Percentiles rank a stretch among this genome's conserved stretches.
These are phyloP conservation scores for Trichoderma koningii DNA, from an alignment of 2,329 filamentous ascomycete genomes.

Conservation along the genomic window DNA sequence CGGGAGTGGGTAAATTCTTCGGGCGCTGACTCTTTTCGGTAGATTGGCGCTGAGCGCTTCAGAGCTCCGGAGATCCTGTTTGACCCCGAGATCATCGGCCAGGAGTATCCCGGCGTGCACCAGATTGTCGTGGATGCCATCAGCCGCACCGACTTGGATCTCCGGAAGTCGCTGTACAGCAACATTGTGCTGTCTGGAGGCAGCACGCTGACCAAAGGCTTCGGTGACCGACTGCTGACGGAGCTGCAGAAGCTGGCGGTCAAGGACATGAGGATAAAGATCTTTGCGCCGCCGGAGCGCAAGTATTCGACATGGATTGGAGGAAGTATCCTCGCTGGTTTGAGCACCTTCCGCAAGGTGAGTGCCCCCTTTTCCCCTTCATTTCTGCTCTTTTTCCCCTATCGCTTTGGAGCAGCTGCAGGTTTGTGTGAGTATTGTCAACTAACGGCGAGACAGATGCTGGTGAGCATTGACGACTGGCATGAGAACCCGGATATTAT, in stretches of 20 bases:
- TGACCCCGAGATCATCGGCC: constrained; percentile 92
- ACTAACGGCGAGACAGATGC: constrained; percentile 68
- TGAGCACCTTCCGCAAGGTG: constrained; percentile 99
- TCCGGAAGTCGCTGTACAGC: constrained; percentile 89
- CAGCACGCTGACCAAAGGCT: constrained; percentile 94
- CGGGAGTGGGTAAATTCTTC: too few relatives aligned
- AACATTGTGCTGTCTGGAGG: constrained; percentile 98
- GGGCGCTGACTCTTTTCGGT: constrained; percentile 2
- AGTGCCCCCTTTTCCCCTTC: constrained; percentile 32
- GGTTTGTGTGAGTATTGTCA: too few relatives aligned
- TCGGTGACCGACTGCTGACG: constrained; percentile 86
- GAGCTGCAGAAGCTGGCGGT: constrained; percentile 93
- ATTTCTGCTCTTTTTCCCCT: too few relatives aligned
- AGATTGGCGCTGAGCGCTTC: constrained; percentile 93
- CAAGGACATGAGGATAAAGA: constrained; percentile 99
- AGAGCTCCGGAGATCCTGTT: constrained; percentile 96
- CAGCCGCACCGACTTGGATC: constrained; percentile 89
- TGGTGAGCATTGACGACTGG: constrained; percentile 99
- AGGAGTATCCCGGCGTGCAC: constrained; percentile 95
- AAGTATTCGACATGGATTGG: constrained; percentile 99
- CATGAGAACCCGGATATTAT: constrained; percentile 99
- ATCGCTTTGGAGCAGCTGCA: too few relatives aligned
- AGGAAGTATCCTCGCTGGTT: constrained; percentile 90
- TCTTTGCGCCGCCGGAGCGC: constrained; percentile 94
- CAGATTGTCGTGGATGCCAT: constrained; percentile 98